A percentile compares a stretch with the other conserved stretches of the same genome.
Evolutionary conservation across 176 grass and related monocot genomes (phyloP).

Genomic region (Oryza nivara): DNA sequence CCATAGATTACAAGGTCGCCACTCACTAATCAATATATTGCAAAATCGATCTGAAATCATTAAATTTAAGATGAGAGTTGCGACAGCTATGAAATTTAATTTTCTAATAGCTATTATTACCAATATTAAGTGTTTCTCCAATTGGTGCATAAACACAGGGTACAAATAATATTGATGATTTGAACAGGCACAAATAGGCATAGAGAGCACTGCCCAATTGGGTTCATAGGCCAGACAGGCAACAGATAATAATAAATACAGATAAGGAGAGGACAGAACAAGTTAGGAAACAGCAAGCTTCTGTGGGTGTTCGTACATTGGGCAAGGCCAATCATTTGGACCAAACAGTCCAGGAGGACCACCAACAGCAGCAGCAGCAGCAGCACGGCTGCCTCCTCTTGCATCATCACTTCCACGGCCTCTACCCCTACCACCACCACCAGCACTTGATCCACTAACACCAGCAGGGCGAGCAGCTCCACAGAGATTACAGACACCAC

Average conservation of each 20-base stretch:
- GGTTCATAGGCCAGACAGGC: neutral
- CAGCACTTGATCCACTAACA: conserved; percentile 57
- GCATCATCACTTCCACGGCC: conserved; percentile 45
- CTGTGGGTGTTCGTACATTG: conserved; percentile 62
- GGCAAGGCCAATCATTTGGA: conserved; percentile 97
- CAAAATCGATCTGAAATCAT: neutral
- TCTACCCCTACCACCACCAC: conserved; percentile 66
- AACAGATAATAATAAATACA: neutral
- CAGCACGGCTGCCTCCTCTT: conserved; percentile 49
- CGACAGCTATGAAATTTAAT: neutral
- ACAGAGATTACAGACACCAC: conserved; percentile 78
- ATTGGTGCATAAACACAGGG: neutral
- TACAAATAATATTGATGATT: neutral
- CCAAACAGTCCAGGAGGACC: conserved; percentile 95
- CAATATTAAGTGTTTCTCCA: neutral
- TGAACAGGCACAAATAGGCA: neutral
- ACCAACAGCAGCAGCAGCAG: conserved; percentile 55
- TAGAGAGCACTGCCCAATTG: neutral
- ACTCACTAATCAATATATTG: neutral
- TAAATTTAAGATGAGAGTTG: neutral
- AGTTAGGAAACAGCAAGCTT: neutral
- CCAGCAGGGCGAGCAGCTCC: conserved; percentile 77
- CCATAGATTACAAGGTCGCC: neutral
- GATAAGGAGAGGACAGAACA: neutral
- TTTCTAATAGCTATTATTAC: neutral